A percentile compares a stretch with the other conserved stretches of the same genome.
phyloP scores from a whole-genome alignment of 139 green algal species.

The Chlamydomonas schloesseri region DNA sequence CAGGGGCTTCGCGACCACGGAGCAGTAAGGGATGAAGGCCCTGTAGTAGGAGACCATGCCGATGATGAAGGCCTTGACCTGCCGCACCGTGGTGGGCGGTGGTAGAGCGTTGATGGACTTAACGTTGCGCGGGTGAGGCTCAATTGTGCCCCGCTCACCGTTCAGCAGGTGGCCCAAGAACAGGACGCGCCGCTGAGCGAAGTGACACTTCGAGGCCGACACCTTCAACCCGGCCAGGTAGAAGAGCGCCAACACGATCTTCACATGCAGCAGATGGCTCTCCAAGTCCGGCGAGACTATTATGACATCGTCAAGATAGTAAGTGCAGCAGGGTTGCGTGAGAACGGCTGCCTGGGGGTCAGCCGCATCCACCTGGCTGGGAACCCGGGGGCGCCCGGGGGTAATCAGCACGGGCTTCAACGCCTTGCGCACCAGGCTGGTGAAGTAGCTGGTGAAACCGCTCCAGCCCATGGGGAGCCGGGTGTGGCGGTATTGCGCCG shows the following conservation, averaged over 20 bases:
- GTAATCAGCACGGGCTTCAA: neutral
- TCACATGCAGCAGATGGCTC: neutral
- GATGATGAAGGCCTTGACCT: neutral
- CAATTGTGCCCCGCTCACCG: neutral
- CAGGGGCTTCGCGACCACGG: neutral
- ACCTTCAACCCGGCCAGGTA: neutral
- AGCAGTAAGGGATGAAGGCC: neutral
- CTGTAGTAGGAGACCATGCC: neutral
- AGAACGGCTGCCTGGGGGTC: no score
- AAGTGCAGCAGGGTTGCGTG: neutral
- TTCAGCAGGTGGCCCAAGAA: neutral
- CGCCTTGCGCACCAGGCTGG: neutral
- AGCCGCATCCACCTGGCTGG: no score
- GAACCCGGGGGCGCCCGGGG: no score
- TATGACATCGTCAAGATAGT: neutral
- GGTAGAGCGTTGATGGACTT: neutral
- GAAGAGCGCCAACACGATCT: neutral
- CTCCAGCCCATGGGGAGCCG: neutral
- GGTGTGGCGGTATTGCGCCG: neutral
- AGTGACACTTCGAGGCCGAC: neutral
- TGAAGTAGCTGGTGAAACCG: neutral
- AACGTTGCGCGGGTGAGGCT: neutral
- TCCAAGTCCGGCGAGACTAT: neutral
- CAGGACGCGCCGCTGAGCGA: neutral
- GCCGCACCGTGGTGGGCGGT: neutral